A percentile compares a stretch with the other conserved stretches of the same genome.
Evolutionary conservation across 352 stramenopile species (phyloP).

Genomic region (Aphanomyces stellatus): DNA sequence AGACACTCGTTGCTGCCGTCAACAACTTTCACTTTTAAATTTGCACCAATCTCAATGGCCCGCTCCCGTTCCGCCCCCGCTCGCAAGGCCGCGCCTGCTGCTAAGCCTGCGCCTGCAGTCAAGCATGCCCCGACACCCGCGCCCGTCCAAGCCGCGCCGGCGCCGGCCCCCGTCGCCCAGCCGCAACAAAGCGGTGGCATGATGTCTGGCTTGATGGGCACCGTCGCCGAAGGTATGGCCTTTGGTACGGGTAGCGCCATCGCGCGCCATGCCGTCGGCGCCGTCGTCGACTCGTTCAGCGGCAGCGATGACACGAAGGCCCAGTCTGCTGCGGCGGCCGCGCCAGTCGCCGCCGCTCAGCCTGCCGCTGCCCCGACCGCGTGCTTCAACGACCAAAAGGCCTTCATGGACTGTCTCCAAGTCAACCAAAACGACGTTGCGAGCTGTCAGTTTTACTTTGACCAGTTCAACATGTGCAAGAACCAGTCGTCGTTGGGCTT

Average conservation of each 20-base stretch:
- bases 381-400: slow-evolving; percentile 60
- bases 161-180: slow-evolving; percentile 33
- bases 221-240: slow-evolving; percentile 94
- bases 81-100: background rate
- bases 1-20: too few relatives aligned
- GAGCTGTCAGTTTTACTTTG: slow-evolving; percentile 79
- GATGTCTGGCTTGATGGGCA: slow-evolving; percentile 89
- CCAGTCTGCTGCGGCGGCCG: slow-evolving; percentile 21
- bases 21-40: too few relatives aligned
- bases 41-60: too few relatives aligned
- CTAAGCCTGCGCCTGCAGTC: slow-evolving; percentile 29
- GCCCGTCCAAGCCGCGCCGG: slow-evolving; percentile 37
- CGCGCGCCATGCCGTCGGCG: slow-evolving; percentile 81
- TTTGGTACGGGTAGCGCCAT: slow-evolving; percentile 95
- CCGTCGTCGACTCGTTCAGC: slow-evolving; percentile 55
- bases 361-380: slow-evolving; percentile 20
- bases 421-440: slow-evolving; percentile 67
- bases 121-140: slow-evolving; percentile 40
- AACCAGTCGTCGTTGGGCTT: too few relatives aligned
- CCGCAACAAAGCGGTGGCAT: slow-evolving; percentile 50
- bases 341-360: too few relatives aligned
- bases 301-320: slow-evolving; percentile 25
- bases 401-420: slow-evolving; percentile 74
- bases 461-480: slow-evolving; percentile 77
- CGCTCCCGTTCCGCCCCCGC: slow-evolving; percentile 36